Percentiles rank a stretch among this genome's conserved stretches.
phyloP scores from a whole-genome alignment of 257 asterid genomes.

The Solanum arcanum region DNA sequence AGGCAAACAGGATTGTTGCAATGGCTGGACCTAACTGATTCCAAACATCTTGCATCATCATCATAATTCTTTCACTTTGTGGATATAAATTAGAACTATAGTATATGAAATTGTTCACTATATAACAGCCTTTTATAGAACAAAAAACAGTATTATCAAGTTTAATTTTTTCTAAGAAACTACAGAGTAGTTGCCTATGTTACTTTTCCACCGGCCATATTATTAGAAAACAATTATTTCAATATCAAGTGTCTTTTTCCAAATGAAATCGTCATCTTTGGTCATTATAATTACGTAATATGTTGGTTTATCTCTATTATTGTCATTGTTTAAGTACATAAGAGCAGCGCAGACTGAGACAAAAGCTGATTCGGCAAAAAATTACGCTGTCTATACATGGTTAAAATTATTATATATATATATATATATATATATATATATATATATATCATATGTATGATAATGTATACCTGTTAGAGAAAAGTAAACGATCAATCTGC shows the following conservation, averaged over 20 bases:
- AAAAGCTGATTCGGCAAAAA: neutral
- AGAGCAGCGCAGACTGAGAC: neutral
- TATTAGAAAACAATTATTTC: neutral
- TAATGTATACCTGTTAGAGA: too few relatives aligned
- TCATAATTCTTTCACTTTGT: neutral
- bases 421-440: too few relatives aligned
- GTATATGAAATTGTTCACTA: neutral
- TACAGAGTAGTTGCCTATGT: neutral
- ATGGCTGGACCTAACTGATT: neutral
- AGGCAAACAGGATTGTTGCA: neutral
- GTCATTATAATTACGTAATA: neutral
- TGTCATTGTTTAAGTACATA: neutral
- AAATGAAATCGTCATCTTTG: neutral
- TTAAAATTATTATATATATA: too few relatives aligned
- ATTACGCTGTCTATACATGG: too few relatives aligned
- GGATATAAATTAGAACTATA: neutral
- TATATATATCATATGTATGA: too few relatives aligned
- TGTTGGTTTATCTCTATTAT: neutral
- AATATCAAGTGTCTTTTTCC: neutral
- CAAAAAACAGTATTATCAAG: neutral
- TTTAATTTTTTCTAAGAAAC: neutral
- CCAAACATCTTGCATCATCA: neutral
- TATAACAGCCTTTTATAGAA: neutral
- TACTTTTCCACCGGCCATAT: neutral
- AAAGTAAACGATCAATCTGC: too few relatives aligned